Evolutionary conservation across 345 rosid genomes (phyloP).

Genomic region (Melastoma malabathricum): DNA sequence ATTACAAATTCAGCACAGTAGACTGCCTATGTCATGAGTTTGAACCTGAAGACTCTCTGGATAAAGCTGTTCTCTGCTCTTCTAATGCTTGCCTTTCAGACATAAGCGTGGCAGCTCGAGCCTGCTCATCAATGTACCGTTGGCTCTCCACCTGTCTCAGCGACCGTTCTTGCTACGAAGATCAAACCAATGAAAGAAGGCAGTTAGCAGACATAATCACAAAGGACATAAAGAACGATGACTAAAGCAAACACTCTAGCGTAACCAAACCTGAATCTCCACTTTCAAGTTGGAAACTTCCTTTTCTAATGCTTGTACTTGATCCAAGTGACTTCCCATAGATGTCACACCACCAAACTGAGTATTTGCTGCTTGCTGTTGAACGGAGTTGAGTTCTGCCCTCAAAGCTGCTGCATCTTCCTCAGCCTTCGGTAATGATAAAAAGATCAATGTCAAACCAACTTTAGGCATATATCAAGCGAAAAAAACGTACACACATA

Average conservation of each 20-base stretch:
- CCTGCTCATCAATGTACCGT: constrained; percentile 45
- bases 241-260: too few species aligned
- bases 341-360: constrained; percentile 33
- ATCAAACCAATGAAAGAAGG: constrained; percentile 5
- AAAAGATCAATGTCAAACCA: constrained; percentile 4
- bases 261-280: constrained; percentile 49
- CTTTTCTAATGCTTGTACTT: constrained; percentile 51
- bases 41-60: constrained; percentile 42
- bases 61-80: constrained; percentile 37
- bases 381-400: constrained; percentile 78
- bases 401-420: constrained; percentile 96
- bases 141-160: constrained; percentile 58
- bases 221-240: too few species aligned
- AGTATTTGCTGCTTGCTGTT: constrained; percentile 52
- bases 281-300: constrained; percentile 53
- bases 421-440: constrained; percentile 60
- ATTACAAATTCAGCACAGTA: not conserved
- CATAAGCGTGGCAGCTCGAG: constrained; percentile 38
- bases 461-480: constrained; percentile 4
- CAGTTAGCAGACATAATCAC: not conserved
- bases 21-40: not conserved
- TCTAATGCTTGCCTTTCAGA: constrained; percentile 74
- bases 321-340: constrained; percentile 37
- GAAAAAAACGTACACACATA: constrained; percentile 17
- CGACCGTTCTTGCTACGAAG: constrained; percentile 46